phyloP scores from a whole-genome alignment of 176 grass and related monocot species.

The Oryza glumipatula region DNA sequence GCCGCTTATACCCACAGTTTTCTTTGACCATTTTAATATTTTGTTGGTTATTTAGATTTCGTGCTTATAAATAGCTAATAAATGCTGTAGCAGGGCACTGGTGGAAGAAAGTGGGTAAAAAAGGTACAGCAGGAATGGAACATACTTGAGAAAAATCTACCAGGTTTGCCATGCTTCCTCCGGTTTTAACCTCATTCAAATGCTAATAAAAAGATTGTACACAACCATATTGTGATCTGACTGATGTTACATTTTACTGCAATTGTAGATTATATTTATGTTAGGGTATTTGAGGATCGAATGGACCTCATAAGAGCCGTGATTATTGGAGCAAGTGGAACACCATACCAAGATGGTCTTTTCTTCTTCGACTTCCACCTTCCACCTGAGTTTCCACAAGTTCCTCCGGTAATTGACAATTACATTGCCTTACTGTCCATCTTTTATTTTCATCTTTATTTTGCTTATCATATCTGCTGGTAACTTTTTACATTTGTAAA shows the following conservation, averaged over 20 bases:
- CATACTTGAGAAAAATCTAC: slow-evolving; percentile 97
- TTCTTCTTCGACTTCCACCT: slow-evolving; percentile 99
- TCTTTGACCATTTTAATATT: slow-evolving; percentile 16
- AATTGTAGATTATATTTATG: slow-evolving; percentile 87
- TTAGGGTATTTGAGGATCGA: slow-evolving; percentile 95
- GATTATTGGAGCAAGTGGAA: slow-evolving; percentile 92
- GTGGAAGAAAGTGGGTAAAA: slow-evolving; percentile 91
- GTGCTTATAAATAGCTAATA: neutral
- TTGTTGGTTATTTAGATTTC: slow-evolving; percentile 24
- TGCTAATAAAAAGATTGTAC: slow-evolving; percentile 21
- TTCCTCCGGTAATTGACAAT: slow-evolving; percentile 76
- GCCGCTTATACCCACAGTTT: slow-evolving; percentile 1
- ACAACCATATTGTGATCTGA: slow-evolving; percentile 20
- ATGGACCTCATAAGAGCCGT: slow-evolving; percentile 95
- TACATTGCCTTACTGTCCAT: slow-evolving; percentile 27
- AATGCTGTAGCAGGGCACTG: slow-evolving; percentile 58
- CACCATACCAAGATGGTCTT: slow-evolving; percentile 95
- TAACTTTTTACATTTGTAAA: slow-evolving; percentile 13
- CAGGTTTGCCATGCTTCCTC: slow-evolving; percentile 56
- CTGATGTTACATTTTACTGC: slow-evolving; percentile 50
- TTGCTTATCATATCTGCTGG: slow-evolving; percentile 13
- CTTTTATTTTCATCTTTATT: slow-evolving; percentile 14
- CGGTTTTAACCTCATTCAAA: neutral
- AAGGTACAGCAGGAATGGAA: slow-evolving; percentile 98
- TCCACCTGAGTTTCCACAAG: slow-evolving; percentile 86